A percentile compares a stretch with the other conserved stretches of the same genome.
phyloP scores from a whole-genome alignment of 2,329 filamentous ascomycete genomes.

The Diaporthe sp. region DNA sequence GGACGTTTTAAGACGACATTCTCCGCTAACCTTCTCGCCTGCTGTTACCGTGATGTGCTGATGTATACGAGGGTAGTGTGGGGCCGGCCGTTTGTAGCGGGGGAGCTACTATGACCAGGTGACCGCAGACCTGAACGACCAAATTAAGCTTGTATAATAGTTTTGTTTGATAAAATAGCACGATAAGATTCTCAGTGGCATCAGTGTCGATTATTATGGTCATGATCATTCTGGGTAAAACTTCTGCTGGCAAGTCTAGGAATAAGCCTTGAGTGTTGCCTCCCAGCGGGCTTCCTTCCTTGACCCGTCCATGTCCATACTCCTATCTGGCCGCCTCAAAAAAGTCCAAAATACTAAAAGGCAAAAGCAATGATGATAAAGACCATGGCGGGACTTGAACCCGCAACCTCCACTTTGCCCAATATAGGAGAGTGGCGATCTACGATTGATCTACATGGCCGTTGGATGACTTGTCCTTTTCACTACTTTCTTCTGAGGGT shows the following conservation, averaged over 20 bases:
- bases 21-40: not conserved
- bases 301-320: not conserved
- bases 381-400: constrained; percentile 43
- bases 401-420: constrained; percentile 40
- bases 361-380: constrained; percentile 18
- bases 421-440: constrained; percentile 40
- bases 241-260: not conserved
- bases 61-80: not conserved
- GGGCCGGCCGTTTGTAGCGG: not conserved
- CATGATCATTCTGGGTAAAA: not conserved
- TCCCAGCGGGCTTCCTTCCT: not conserved
- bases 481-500: not conserved
- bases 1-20: no score
- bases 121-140: not conserved
- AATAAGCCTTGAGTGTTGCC: not conserved
- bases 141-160: not conserved
- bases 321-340: not conserved
- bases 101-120: no score
- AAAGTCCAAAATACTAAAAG: not conserved
- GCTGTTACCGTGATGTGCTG: not conserved
- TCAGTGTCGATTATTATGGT: not conserved
- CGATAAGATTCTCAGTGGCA: not conserved
- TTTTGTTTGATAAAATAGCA: not conserved
- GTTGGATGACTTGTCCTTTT: not conserved
- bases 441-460: constrained; percentile 43